Evolutionary conservation across 2,329 filamentous ascomycete genomes (phyloP), one percentile per base, ranked within the genome.

Genomic region (Hypoxylon sp.): DNA sequence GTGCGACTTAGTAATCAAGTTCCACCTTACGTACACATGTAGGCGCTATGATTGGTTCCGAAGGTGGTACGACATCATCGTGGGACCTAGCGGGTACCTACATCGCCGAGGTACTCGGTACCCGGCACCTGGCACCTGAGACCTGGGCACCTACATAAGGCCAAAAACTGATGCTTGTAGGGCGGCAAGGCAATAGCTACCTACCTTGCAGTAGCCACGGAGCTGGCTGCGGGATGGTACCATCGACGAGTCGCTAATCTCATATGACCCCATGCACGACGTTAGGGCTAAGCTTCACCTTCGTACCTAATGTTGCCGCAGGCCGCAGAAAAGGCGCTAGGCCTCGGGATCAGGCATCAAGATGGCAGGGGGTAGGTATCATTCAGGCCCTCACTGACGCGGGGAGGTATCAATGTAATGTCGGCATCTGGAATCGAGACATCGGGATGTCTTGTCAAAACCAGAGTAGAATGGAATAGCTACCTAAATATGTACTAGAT

Each of bases 401-500:
- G 52, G 52, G 36, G 14, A 6, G 19, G 14, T 14, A 23, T 58
- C 41, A 14, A 56, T 25, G 45, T 17, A 32, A 17, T 45, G 17
- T 19, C 30, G 32, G 38, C 30, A 56, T 23, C 19, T 19, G 21
- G 38, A 30, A 28, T 55, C 25, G 28, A 56, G 17, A 46, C 41
- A 28, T 21, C 14, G 38, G 30, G 46, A 56, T 56, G 34, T 56
- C 25, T 28, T 48, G 43, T 62, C 28, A 59, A 66, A 49, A 28
- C 30, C 41, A 34, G 23, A 48, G 30, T 55, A 14, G 30, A 63
- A 45, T 63, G 36, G 43, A 49, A 45, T 41, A 43, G 46, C 30
- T 57, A 51, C 25, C 34, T 57, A 63, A 41, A 17, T 63, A 67
- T 67, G 36, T 66, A 66, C 63, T 66, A 43, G 53, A 63, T 50